Evolutionary conservation across 768 basidiomycete species (phyloP), one percentile per base, ranked within the genome.

Genomic region (Pulveroboletus ravenelii): DNA sequence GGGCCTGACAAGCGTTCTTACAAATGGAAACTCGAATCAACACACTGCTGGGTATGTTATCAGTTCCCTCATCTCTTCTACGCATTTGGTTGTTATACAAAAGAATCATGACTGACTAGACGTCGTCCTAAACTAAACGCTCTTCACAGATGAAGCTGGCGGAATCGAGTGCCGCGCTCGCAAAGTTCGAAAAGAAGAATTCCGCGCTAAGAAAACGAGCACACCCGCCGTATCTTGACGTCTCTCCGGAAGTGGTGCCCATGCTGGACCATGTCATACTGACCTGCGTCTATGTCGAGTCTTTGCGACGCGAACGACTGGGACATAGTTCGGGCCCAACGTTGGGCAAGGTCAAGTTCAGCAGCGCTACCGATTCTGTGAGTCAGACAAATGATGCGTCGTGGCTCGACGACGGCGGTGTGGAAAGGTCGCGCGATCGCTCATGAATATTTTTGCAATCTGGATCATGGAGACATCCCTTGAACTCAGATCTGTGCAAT

Each of bases 1-100:
- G 72, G 67, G 5, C 68, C 62, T 0, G 70, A 72, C 35, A 66
- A 67, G 6, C 56, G 49, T 31, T 52, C 59, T 48, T 72, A 71
- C 47, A 65, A 65, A n/a, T 73, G 70, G 72, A 60, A 58, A 12
- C 52, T 72, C 4, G 58, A 61, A n/a, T 45, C 52, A 5, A 58
- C 56, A 5, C 60, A 66, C 12, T 63, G 64, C 25, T 62, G 61
- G 61, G 61, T 62, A 60, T 27, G 50, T 55, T 41, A 43, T 52
- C 13, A 34, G 46, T 45, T 23, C 1, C 42, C 27, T 20, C 4
- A 10, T 15, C 8, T 15, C 15, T 32, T 9, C 25, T 25, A 10
- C 17, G 9, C 15, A 10, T 38, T 15, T 40, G 12, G 12, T 29
- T 34, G 10, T 54, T 10, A 34, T 25, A 5, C 34, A 27, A 27